Percentiles rank a stretch among this genome's conserved stretches.
Conservation (phyloP, 192 early-diverging fungal species). For the Thamnidium elegans region DNA sequence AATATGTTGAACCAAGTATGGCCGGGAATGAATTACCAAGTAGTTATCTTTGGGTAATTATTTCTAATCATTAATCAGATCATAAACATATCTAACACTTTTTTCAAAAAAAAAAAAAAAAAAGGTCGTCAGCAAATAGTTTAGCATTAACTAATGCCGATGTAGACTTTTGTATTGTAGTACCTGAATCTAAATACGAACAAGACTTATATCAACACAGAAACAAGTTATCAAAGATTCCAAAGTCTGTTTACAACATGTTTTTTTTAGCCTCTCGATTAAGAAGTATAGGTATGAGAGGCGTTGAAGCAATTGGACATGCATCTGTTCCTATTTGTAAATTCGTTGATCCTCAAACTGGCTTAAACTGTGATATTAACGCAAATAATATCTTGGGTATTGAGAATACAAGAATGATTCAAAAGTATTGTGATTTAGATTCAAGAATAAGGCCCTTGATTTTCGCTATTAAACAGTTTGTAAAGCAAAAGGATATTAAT, state of each 20-base stretch:
- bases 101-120: not conserved
- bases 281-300: slow-evolving; percentile 14
- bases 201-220: not conserved
- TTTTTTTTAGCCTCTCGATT: slow-evolving; percentile 18
- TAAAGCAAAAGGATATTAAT: slow-evolving; percentile 32
- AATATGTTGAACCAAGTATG: slow-evolving; percentile 1
- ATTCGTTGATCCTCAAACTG: slow-evolving; percentile 28
- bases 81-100: not conserved
- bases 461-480: slow-evolving; percentile 36
- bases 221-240: not conserved
- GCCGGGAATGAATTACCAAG: not conserved
- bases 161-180: slow-evolving; percentile 39
- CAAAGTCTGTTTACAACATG: slow-evolving; percentile 17
- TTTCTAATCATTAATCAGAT: not conserved
- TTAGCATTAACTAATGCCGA: slow-evolving; percentile 30
- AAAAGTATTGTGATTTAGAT: slow-evolving; percentile 35
- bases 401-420: slow-evolving; percentile 36
- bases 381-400: slow-evolving; percentile 34
- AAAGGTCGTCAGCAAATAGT: slow-evolving; percentile 38
- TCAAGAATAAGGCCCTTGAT: slow-evolving; percentile 29
- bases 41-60: slow-evolving; percentile 13
- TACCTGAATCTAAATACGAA: slow-evolving; percentile 4
- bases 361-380: slow-evolving; percentile 37
- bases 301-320: slow-evolving; percentile 27
- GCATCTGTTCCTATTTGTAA: slow-evolving; percentile 43